Evolutionary conservation across 2,329 filamentous ascomycete species (phyloP).

Genomic region (Fusarium coffeatum): DNA sequence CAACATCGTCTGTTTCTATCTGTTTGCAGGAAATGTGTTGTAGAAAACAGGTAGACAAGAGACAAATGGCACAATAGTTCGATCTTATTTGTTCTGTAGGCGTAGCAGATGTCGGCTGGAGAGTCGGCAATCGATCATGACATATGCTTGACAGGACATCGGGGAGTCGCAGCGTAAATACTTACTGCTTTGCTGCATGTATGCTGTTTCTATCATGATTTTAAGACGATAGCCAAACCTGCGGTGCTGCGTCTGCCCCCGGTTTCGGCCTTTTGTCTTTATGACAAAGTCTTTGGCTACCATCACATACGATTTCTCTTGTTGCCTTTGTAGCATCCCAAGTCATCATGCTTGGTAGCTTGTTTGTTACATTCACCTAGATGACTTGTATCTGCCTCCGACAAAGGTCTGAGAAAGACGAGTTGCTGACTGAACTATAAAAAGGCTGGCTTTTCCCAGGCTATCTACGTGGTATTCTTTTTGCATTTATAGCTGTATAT

Average conservation of each 20-base stretch:
- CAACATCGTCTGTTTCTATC: not conserved
- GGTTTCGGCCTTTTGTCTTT: not conserved
- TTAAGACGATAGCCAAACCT: not conserved
- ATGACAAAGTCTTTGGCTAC: not conserved
- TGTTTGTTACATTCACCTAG: not conserved
- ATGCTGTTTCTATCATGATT: not conserved
- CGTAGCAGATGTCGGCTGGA: not conserved
- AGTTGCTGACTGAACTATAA: not conserved
- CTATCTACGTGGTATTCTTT: not conserved
- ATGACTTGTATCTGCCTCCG: not conserved
- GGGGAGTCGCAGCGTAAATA: not conserved
- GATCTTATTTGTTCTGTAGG: not conserved
- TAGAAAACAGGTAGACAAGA: not conserved
- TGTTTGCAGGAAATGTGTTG: not conserved
- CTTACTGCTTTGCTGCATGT: not conserved
- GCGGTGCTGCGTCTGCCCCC: fast-evolving
- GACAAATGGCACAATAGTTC: not conserved
- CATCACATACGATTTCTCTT: not conserved
- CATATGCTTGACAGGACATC: not conserved
- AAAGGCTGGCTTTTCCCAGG: not conserved
- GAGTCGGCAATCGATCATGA: not conserved
- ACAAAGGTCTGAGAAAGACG: not conserved
- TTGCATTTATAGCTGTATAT: not conserved
- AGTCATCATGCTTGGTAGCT: not conserved
- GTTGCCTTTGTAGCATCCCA: not conserved